Evolutionary conservation across 805 yeast species (phyloP), one percentile per base, ranked within the genome.

Genomic region (Metschnikowia anglica): DNA sequence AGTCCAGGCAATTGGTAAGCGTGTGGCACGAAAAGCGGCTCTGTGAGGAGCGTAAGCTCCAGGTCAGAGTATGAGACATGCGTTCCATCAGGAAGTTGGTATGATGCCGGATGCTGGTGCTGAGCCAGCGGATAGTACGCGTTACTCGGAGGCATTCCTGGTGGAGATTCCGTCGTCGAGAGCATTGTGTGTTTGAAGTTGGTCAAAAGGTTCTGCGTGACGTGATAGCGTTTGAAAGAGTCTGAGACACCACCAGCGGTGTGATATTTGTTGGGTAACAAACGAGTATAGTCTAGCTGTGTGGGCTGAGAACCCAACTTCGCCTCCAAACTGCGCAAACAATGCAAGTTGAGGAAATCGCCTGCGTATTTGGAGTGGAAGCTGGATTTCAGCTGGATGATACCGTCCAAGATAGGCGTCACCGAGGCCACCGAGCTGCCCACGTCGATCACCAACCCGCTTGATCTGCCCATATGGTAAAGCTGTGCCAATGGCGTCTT

Each of bases 301-400:
- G 45, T 19, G 8, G 46, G 45, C 15, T 34, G 34, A 24, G 57
- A 45, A 36, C 68, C 65, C 37, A 60, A 46, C 33, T 56, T 53
- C 17, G 50, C 44, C 60, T 62, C 48, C 73, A 72, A 54, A 66
- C 56, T 77, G 38, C 77, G 69, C 50, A 76, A 62, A 2, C 81
- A 68, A 63, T 85, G 87, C 39, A 79, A 71, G 60, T 83, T 85
- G 42, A 86, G 61, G 60, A 84, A 90, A 60, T 89, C 91, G 8
- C 97, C 98, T 3, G 90, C 97, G 59, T 76, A 85, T 53, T 79
- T 80, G 12, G 87, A 77, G 60, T 79, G 84, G 47, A 76, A 68
- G 4, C 80, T 73, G 35, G 87, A 85, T 58, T 83, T 84, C 49
- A 73, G 66, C 40, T 84, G 74, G 39, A 88, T 76, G 12, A 77